A percentile compares a stretch with the other conserved stretches of the same genome.
Conservation (phyloP, 2,329 filamentous ascomycete species). For the Penicillium sp. region DNA sequence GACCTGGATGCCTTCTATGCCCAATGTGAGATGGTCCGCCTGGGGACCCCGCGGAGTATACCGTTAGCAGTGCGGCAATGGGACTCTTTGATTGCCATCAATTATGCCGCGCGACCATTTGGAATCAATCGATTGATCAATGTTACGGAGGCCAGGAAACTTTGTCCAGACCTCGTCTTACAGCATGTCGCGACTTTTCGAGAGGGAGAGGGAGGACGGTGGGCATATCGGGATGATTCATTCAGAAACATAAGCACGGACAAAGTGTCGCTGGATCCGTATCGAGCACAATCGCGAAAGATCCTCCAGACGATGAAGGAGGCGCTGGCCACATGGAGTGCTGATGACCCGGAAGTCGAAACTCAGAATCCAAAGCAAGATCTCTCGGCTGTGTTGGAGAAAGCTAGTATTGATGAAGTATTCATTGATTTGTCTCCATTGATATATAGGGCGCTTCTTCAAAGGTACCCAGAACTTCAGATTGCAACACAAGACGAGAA, state of each 20-base stretch:
- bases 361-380: constrained; percentile 25
- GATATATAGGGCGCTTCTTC: constrained; percentile 71
- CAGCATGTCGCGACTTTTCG: constrained; percentile 96
- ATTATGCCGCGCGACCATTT: constrained; percentile 83
- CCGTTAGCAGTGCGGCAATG: constrained; percentile 95
- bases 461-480: constrained; percentile 71
- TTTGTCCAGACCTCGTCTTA: constrained; percentile 78
- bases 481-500: constrained; percentile 55
- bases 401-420: constrained; percentile 92
- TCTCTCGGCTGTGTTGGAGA: constrained; percentile 67
- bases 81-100: constrained; percentile 93
- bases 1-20: constrained; percentile 98
- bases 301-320: constrained; percentile 80
- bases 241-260: constrained; percentile 77
- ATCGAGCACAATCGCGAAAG: constrained; percentile 77
- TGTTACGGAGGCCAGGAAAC: constrained; percentile 76
- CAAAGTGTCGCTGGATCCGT: constrained; percentile 93
- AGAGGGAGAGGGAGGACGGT: constrained; percentile 78
- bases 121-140: constrained; percentile 79
- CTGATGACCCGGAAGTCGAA: constrained; percentile 21
- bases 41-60: constrained; percentile 69
- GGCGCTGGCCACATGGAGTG: constrained; percentile 55
- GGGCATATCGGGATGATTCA: constrained; percentile 85
- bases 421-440: constrained; percentile 89
- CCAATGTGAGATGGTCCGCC: constrained; percentile 90